These are phyloP conservation scores for Babesia sp. DNA, from an alignment of 169 alveolate genomes.

Conservation along the genomic window DNA sequence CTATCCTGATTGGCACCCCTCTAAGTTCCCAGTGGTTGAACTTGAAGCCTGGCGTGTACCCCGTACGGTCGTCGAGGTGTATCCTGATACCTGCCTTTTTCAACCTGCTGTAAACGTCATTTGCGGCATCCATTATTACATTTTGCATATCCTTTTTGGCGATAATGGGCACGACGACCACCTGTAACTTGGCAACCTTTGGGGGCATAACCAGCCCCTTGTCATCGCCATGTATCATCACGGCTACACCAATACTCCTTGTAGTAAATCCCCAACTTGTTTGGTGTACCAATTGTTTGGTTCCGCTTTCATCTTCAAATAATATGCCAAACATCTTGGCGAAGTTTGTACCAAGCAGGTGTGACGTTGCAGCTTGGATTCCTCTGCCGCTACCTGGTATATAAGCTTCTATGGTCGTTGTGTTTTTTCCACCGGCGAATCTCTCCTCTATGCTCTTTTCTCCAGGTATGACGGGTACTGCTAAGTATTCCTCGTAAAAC, in stretches of 20 bases:
- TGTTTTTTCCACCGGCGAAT: conserved; percentile 98
- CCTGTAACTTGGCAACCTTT: conserved; percentile 94
- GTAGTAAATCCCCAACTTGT: conserved; percentile 99
- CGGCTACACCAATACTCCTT: conserved; percentile 93
- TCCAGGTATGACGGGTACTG: conserved; percentile 99
- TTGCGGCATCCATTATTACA: conserved; percentile 74
- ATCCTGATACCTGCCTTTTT: conserved; percentile 51
- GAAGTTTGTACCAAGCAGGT: conserved; percentile 97
- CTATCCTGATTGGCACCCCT: conserved; percentile 99
- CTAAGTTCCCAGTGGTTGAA: conserved; percentile 99
- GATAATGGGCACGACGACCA: conserved; percentile 92
- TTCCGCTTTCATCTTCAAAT: conserved; percentile 89
- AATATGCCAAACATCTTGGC: conserved; percentile 96
- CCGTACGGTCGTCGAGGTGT: conserved; percentile 88
- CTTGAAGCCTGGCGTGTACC: conserved; percentile 99
- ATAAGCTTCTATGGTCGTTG: conserved; percentile 96
- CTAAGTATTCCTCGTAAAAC: conserved; percentile 94
- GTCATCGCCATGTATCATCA: conserved; percentile 97
- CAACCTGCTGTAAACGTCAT: conserved; percentile 23
- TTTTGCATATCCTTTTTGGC: conserved; percentile 75
- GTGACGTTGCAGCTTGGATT: conserved; percentile 98
- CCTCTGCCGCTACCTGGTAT: conserved; percentile 98
- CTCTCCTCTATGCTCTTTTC: conserved; percentile 95
- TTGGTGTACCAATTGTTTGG: conserved; percentile 90
- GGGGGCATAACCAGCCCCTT: conserved; percentile 98